A percentile compares a stretch with the other conserved stretches of the same genome.
Conservation (phyloP, 345 rosid species). For the Citrus australasica region DNA sequence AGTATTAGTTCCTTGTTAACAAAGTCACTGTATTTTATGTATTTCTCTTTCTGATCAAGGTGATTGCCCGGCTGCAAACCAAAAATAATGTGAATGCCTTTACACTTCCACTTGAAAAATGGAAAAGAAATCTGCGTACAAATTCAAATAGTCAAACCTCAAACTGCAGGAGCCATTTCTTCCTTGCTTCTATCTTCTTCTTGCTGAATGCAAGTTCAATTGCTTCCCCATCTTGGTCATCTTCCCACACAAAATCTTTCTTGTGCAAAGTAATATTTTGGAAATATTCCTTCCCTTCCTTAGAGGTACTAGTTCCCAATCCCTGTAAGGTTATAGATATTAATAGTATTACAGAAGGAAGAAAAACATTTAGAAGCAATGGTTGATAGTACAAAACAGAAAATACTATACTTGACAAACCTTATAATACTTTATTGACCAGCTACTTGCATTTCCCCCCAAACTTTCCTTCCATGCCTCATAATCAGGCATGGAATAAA, state of each 20-base stretch:
- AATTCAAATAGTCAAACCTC: conserved; percentile 41
- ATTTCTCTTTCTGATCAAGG: conserved; percentile 68
- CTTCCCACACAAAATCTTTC: conserved; percentile 84
- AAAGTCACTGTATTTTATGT: conserved; percentile 80
- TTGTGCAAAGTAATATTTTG: conserved; percentile 49
- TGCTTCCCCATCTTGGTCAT: conserved; percentile 81
- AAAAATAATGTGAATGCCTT: not conserved
- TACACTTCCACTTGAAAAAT: not conserved
- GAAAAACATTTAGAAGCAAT: not conserved
- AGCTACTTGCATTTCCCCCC: conserved; percentile 59
- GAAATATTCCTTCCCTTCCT: conserved; percentile 83
- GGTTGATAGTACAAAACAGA: not conserved
- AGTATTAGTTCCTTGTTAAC: conserved; percentile 93
- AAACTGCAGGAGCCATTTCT: conserved; percentile 83
- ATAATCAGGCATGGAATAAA: conserved; percentile 95
- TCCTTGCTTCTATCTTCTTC: conserved; percentile 95
- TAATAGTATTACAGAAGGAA: not conserved
- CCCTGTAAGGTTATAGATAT: conserved; percentile 45
- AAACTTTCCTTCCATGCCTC: conserved; percentile 80
- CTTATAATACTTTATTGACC: conserved; percentile 97
- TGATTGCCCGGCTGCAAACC: conserved; percentile 81
- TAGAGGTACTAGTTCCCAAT: conserved; percentile 82
- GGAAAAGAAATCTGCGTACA: not conserved
- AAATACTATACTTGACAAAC: conserved; percentile 31
- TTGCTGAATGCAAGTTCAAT: conserved; percentile 98